These are phyloP conservation scores for Aschersonia sp. DNA, from an alignment of 2,329 filamentous ascomycete species.

Conservation along the genomic window DNA sequence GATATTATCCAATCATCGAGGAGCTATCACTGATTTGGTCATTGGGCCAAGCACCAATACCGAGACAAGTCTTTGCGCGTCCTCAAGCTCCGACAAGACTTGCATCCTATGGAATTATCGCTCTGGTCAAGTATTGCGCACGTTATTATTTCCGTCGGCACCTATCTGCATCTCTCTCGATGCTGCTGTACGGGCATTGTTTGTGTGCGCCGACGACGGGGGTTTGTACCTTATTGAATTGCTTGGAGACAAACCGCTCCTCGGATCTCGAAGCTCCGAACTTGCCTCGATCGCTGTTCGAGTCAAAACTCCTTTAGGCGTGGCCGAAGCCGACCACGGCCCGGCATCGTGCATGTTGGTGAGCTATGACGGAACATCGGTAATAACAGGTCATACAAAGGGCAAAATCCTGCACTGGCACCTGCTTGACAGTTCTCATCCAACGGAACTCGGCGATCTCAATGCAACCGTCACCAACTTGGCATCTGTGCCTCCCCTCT, in stretches of 20 bases:
- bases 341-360: conserved; percentile 53
- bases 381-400: conserved; percentile 68
- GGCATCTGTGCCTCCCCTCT: conserved; percentile 50
- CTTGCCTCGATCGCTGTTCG: conserved; percentile 44
- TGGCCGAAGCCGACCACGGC: conserved; percentile 47
- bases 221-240: conserved; percentile 71
- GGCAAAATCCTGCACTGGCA: conserved; percentile 76
- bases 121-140: conserved; percentile 62
- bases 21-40: conserved; percentile 51
- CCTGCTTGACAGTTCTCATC: conserved; percentile 53
- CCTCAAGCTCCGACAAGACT: conserved; percentile 72
- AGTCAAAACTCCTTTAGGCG: conserved; percentile 36
- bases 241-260: conserved; percentile 36
- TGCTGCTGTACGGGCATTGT: conserved; percentile 69
- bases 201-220: conserved; percentile 67
- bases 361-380: conserved; percentile 66
- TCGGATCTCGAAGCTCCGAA: conserved; percentile 37
- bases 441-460: conserved; percentile 52
- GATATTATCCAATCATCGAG: conserved; percentile 65
- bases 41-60: conserved; percentile 51
- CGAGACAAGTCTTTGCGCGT: conserved; percentile 69
- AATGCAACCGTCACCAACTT: conserved; percentile 77
- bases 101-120: conserved; percentile 89
- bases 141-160: conserved; percentile 61
- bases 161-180: conserved; percentile 66